A percentile compares a stretch with the other conserved stretches of the same genome.
These are phyloP conservation scores for Amyloporia xantha DNA, from an alignment of 768 basidiomycete species.

Conservation along the genomic window DNA sequence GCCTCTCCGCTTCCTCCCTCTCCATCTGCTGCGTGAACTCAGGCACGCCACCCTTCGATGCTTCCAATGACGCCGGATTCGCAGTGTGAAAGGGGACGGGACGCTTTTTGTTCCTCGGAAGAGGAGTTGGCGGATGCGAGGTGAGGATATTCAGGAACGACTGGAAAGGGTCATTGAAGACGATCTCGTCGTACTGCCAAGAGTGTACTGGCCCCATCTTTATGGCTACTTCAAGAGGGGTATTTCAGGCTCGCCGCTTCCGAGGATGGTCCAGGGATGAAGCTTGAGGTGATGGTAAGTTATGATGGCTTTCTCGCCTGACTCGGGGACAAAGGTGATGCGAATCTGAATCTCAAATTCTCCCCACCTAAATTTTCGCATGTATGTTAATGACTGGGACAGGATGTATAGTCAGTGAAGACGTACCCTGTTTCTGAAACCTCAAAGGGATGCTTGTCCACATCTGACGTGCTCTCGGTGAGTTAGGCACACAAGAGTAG, in stretches of 20 bases:
- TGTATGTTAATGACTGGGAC: too few species aligned
- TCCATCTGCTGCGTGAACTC: slow-evolving; percentile 88
- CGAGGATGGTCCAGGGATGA: slow-evolving; percentile 73
- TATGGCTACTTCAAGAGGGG: slow-evolving; percentile 60
- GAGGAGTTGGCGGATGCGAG: slow-evolving; percentile 73
- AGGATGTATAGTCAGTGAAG: too few species aligned
- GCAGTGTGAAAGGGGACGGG: slow-evolving; percentile 69
- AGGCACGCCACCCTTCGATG: slow-evolving; percentile 58
- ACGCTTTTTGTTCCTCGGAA: slow-evolving; percentile 56
- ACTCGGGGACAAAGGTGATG: slow-evolving; percentile 83
- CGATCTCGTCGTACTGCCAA: slow-evolving; percentile 99
- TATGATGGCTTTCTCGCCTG: slow-evolving; percentile 83
- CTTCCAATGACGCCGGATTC: slow-evolving; percentile 48
- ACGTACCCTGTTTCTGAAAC: slow-evolving; percentile 90
- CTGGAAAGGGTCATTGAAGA: slow-evolving; percentile 90
- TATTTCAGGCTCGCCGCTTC: slow-evolving; percentile 62
- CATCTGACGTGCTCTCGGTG: slow-evolving; percentile 39
- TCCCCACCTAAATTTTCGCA: too few species aligned
- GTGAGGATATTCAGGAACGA: slow-evolving; percentile 79
- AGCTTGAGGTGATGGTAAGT: slow-evolving; percentile 94
- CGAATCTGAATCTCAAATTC: slow-evolving; percentile 96
- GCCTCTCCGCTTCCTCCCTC: slow-evolving; percentile 71
- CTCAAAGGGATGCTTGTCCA: slow-evolving; percentile 92
- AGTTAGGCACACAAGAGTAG: slow-evolving; percentile 6
- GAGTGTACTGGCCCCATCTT: slow-evolving; percentile 80